Evolutionary conservation across 306 rosid species (phyloP), one percentile per base, ranked within the genome.

Genomic region (Herpetospermum pedunculosum): DNA sequence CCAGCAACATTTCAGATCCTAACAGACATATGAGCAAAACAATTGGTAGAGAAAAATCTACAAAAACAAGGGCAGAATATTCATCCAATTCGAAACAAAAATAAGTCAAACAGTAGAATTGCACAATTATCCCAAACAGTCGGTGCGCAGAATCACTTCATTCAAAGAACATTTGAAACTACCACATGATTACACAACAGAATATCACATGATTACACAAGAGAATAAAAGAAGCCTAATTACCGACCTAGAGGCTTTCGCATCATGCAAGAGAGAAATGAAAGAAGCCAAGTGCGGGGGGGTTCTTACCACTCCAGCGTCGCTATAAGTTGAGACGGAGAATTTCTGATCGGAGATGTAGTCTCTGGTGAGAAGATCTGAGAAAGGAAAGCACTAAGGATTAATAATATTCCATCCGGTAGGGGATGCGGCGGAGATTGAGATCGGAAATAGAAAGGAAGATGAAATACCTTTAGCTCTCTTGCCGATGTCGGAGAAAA

Each of bases 401-500:
- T 13, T 0, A 41, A n/a, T n/a, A n/a, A n/a, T n/a, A n/a, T n/a
- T n/a, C n/a, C n/a, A n/a, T n/a, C n/a, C n/a, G n/a, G n/a, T n/a
- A n/a, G n/a, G n/a, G n/a, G n/a, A n/a, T n/a, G n/a, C n/a, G n/a
- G n/a, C n/a, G n/a, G n/a, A n/a, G n/a, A n/a, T n/a, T n/a, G n/a
- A n/a, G n/a, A n/a, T 55, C 12, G n/a, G 2, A 57, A 57, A 53
- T 54, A 2, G 16, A 25, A 34, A 4, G 37, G 41, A 29, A 4
- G 67, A 23, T 4, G 6, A 44, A 38, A 5, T 43, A 92, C 98
- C 98, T 85, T 80, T 90, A 83, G 97, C 86, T 72, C 82, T 87
- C 81, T 90, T 92, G 87, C 97, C 97, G 84, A 90, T 90, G 58
- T 92, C 97, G 72, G 90, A 26, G 87, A 88, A 92, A 40, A 90